Conservation (phyloP, 179 eudicot genomes). For the Beta lomatogona region DNA sequence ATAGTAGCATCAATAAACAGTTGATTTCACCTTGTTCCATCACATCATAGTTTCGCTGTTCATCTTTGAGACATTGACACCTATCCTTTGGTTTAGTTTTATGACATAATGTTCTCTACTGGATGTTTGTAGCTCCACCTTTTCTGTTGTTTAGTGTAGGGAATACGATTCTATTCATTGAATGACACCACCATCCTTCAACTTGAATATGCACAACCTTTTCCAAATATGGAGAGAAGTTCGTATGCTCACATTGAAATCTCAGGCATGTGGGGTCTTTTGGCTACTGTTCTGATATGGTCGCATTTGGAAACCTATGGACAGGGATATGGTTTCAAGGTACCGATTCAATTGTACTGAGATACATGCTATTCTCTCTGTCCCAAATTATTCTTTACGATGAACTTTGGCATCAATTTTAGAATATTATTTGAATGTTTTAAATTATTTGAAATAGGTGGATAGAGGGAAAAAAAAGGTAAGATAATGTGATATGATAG, state of each 20-base stretch:
- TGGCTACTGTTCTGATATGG: not conserved
- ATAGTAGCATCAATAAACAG: not conserved
- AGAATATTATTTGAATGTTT: not conserved
- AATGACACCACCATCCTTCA: not conserved
- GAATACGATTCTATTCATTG: not conserved
- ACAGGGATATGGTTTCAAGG: not conserved
- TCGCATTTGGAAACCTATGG: not conserved
- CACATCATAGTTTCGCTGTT: not conserved
- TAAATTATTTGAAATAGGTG: not conserved
- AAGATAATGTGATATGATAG: not conserved
- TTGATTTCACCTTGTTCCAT: not conserved
- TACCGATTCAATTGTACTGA: not conserved
- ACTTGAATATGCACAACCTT: not conserved
- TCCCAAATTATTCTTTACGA: not conserved
- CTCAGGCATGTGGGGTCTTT: not conserved
- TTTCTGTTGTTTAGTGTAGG: not conserved
- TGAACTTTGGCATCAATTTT: not conserved
- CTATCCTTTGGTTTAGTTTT: not conserved
- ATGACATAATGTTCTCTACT: not conserved
- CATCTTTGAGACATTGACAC: not conserved
- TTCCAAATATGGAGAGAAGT: not conserved
- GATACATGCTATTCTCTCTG: not conserved
- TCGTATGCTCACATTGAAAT: not conserved
- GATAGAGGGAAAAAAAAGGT: not conserved
- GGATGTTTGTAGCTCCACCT: slow-evolving; percentile 7